These are phyloP conservation scores for Puccinia coronata DNA, from an alignment of 1,284 basidiomycete species.

Conservation along the genomic window DNA sequence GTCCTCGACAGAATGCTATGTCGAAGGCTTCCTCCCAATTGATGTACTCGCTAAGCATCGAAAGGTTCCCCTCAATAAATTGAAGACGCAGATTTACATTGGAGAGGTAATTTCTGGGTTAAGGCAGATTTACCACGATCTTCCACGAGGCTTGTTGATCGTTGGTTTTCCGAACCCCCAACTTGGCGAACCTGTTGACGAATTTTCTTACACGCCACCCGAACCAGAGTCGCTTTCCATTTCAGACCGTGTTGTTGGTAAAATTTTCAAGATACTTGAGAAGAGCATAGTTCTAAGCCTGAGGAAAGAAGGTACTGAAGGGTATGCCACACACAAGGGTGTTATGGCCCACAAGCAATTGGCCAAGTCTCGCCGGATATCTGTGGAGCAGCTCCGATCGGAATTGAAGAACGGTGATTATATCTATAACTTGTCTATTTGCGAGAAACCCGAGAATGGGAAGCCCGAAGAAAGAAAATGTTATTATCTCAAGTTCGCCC, in stretches of 20 bases:
- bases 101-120: constrained; percentile 76
- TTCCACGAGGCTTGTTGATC: constrained; percentile 81
- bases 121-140: constrained; percentile 84
- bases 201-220: neutral
- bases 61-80: constrained; percentile 68
- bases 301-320: constrained; percentile 51
- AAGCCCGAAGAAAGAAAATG: constrained; percentile 54
- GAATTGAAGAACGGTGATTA: constrained; percentile 55
- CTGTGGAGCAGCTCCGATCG: constrained; percentile 53
- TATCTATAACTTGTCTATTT: constrained; percentile 55
- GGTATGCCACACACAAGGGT: constrained; percentile 12
- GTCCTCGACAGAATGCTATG: constrained; percentile 52
- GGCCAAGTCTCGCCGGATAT: constrained; percentile 50
- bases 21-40: constrained; percentile 82
- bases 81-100: constrained; percentile 68
- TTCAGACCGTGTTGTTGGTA: constrained; percentile 55
- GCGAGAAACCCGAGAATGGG: constrained; percentile 55
- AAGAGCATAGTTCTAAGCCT: constrained; percentile 57
- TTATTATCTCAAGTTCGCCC: constrained; percentile 50
- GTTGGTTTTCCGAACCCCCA: constrained; percentile 63
- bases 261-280: constrained; percentile 55
- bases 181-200: neutral
- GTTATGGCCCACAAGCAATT: constrained; percentile 22
- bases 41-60: constrained; percentile 81
- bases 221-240: constrained; percentile 9